Conservation (phyloP, 2,329 filamentous ascomycete genomes). For the Colletotrichum lini region DNA sequence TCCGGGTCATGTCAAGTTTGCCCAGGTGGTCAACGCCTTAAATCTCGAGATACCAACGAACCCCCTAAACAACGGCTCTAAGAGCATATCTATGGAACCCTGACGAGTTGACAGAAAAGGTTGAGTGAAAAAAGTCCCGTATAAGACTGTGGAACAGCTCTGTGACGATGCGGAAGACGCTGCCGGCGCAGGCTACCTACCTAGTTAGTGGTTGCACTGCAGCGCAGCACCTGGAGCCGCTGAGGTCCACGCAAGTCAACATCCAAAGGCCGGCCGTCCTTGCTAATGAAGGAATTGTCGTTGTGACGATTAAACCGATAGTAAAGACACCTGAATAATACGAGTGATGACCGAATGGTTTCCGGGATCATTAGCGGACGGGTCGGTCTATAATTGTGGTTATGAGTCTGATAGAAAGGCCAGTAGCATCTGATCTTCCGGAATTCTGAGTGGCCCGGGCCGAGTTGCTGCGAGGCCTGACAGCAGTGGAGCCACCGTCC, state of each 20-base stretch:
- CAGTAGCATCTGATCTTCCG: constrained; percentile 19
- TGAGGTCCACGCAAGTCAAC: too few relatives aligned
- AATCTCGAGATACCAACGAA: not conserved
- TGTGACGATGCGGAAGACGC: too few relatives aligned
- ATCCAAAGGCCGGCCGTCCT: not conserved
- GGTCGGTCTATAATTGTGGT: too few relatives aligned
- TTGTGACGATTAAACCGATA: not conserved
- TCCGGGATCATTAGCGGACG: not conserved
- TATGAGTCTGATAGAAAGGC: not conserved
- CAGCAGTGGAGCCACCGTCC: not conserved
- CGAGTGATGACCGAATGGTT: not conserved
- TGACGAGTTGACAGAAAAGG: too few relatives aligned
- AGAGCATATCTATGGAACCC: too few relatives aligned
- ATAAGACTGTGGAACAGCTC: too few relatives aligned
- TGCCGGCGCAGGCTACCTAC: not conserved
- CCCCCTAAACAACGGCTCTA: not conserved
- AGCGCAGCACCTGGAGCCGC: not conserved
- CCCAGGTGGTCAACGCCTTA: not conserved
- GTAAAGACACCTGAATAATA: too few relatives aligned
- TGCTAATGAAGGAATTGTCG: not conserved
- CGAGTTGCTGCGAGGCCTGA: constrained; percentile 23
- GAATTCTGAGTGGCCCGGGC: constrained; percentile 10
- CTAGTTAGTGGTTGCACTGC: not conserved
- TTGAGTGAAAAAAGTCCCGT: too few relatives aligned
- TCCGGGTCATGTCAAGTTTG: not conserved